Conservation (phyloP, 192 early-diverging fungal genomes). For the Spizellomyces punctatus region DNA sequence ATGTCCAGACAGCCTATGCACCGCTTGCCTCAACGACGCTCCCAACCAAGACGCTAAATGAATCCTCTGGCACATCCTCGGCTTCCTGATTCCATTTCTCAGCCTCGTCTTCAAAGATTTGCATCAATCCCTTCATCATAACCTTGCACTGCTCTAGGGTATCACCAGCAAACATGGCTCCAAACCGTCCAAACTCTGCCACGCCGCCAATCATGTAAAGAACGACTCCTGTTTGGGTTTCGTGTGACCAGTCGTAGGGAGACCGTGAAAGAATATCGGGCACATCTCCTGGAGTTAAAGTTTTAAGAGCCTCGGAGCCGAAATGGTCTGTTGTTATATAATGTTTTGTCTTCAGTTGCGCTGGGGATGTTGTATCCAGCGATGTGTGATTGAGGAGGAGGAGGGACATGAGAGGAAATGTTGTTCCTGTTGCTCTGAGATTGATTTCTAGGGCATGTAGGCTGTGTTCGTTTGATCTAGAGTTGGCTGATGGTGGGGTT, state of each 20-base stretch:
- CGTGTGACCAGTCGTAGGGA: not conserved
- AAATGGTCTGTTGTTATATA: slow-evolving; percentile 6
- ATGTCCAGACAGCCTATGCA: not conserved
- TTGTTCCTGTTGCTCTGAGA: slow-evolving; percentile 1
- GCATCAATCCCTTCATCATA: not conserved
- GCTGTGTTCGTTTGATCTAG: not conserved
- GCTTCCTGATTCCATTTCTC: not conserved
- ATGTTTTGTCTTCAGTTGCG: not conserved
- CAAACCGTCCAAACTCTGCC: slow-evolving; percentile 6
- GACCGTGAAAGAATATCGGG: not conserved
- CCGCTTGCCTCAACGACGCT: slow-evolving; percentile 1
- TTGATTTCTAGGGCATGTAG: slow-evolving; percentile 10
- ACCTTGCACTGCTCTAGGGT: not conserved
- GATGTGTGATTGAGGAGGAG: not conserved
- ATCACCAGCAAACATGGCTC: slow-evolving; percentile 1
- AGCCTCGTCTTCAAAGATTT: not conserved
- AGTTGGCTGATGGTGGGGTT: not conserved
- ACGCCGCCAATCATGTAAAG: slow-evolving; percentile 3
- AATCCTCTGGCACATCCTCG: slow-evolving; percentile 1
- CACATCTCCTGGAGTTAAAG: slow-evolving; percentile 4
- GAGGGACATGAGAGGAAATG: slow-evolving; percentile 6
- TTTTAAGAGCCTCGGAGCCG: not conserved
- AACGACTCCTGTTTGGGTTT: not conserved
- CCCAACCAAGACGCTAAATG: slow-evolving; percentile 7
- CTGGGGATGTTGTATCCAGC: too few species aligned